These are phyloP conservation scores for Pichia heedii DNA, from an alignment of 805 yeast genomes.

Conservation along the genomic window DNA sequence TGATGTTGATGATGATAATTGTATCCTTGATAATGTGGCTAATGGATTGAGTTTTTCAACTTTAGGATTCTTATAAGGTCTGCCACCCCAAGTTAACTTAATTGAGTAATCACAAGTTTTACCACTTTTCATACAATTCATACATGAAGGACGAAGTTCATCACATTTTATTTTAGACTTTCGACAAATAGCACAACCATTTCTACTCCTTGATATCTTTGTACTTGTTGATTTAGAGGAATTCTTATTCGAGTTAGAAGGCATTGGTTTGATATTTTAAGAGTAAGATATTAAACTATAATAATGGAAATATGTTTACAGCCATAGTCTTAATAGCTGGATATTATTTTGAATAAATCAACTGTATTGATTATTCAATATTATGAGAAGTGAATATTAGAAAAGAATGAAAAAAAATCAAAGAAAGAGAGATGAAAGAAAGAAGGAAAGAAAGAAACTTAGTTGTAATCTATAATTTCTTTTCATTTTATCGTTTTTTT, in stretches of 20 bases:
- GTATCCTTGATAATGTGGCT: slow-evolving; percentile 18
- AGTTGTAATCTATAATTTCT: too few species aligned
- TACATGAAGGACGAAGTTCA: slow-evolving; percentile 55
- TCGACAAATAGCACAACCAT: slow-evolving; percentile 57
- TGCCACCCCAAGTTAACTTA: slow-evolving; percentile 65
- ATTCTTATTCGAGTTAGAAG: slow-evolving; percentile 1
- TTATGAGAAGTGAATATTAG: too few species aligned
- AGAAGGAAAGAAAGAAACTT: too few species aligned
- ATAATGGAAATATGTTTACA: too few species aligned
- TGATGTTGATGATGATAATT: not conserved
- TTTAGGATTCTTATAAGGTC: slow-evolving; percentile 45
- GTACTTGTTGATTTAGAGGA: slow-evolving; percentile 9
- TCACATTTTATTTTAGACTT: slow-evolving; percentile 59
- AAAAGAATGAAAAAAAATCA: too few species aligned
- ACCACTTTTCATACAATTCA: slow-evolving; percentile 40
- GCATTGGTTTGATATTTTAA: not conserved
- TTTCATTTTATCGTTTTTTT: too few species aligned
- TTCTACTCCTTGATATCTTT: slow-evolving; percentile 37
- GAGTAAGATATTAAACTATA: too few species aligned
- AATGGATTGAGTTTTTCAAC: slow-evolving; percentile 25
- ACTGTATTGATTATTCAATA: too few species aligned
- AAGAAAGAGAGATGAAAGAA: too few species aligned
- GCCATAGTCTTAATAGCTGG: too few species aligned
- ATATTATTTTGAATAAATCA: too few species aligned
- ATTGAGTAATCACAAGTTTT: slow-evolving; percentile 54